Evolutionary conservation across 2,329 filamentous ascomycete species (phyloP).

Genomic region (Lachnellula occidentalis): DNA sequence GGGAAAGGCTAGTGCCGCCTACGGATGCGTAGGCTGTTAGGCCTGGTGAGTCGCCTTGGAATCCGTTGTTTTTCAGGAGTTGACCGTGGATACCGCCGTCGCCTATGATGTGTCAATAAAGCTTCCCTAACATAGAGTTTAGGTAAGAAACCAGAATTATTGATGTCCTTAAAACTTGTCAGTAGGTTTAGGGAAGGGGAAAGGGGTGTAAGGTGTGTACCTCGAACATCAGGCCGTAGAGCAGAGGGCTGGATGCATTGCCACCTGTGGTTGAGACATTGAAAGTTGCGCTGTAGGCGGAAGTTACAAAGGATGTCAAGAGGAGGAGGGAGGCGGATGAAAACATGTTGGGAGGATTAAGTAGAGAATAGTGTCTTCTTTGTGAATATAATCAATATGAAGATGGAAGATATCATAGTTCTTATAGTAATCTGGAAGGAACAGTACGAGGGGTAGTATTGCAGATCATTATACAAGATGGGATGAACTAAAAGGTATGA

Average conservation of each 20-base stretch:
- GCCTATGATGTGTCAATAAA: slow-evolving; percentile 24
- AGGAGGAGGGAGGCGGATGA: neutral
- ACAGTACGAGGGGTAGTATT: no score
- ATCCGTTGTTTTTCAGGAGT: slow-evolving; percentile 62
- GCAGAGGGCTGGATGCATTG: slow-evolving; percentile 16
- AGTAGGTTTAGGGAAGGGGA: no score
- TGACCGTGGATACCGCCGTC: slow-evolving; percentile 70
- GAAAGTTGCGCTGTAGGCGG: slow-evolving; percentile 5
- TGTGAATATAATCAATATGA: no score
- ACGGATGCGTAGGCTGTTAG: slow-evolving; percentile 11
- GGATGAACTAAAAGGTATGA: no score
- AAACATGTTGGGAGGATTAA: neutral
- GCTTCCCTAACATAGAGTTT: neutral
- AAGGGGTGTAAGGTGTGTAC: neutral
- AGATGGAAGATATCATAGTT: no score
- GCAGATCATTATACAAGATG: no score
- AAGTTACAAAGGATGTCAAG: neutral
- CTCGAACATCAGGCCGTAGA: slow-evolving; percentile 19
- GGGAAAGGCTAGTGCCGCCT: slow-evolving; percentile 5
- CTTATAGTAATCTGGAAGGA: no score
- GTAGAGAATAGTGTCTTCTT: neutral
- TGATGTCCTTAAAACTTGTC: neutral
- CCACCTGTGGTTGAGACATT: slow-evolving; percentile 13
- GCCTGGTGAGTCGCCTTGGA: slow-evolving; percentile 41
- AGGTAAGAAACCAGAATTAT: neutral